Conservation (phyloP, 306 rosid species). For the Quercus mongolica region DNA sequence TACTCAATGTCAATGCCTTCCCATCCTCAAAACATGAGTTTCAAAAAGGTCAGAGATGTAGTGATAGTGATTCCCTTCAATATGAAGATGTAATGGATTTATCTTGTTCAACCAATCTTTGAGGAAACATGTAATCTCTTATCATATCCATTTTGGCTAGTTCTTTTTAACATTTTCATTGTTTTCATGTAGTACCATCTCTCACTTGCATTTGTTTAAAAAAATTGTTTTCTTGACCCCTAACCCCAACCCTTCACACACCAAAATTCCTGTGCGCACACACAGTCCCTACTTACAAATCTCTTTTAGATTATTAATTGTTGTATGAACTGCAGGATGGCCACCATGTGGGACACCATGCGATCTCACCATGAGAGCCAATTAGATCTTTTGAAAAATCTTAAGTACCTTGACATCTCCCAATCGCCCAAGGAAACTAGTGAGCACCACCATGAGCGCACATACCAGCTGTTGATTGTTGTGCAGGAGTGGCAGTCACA, state of each 20-base stretch:
- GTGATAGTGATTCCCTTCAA: neutral
- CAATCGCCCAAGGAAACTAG: slow-evolving; percentile 79
- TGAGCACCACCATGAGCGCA: slow-evolving; percentile 79
- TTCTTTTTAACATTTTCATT: neutral
- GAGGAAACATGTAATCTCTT: neutral
- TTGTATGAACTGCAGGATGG: slow-evolving; percentile 66
- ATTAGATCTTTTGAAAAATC: slow-evolving; percentile 26
- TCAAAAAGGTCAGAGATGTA: neutral
- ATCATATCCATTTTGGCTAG: neutral
- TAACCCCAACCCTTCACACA: neutral
- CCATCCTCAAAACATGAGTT: neutral
- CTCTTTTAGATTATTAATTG: slow-evolving; percentile 10
- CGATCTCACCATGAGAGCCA: slow-evolving; percentile 53
- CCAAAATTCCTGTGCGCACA: neutral
- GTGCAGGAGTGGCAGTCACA: slow-evolving; percentile 76
- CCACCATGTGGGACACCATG: slow-evolving; percentile 77
- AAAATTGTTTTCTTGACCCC: neutral
- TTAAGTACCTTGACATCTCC: slow-evolving; percentile 53
- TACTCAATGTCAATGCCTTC: neutral
- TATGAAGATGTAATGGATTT: neutral
- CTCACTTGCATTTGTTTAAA: slow-evolving; percentile 7
- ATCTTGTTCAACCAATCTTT: neutral
- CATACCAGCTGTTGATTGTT: slow-evolving; percentile 58
- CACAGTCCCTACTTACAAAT: slow-evolving; percentile 1
- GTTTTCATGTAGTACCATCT: neutral